Evolutionary conservation across 2,329 filamentous ascomycete genomes (phyloP).

Genomic region (Endoconidiophora polonica): DNA sequence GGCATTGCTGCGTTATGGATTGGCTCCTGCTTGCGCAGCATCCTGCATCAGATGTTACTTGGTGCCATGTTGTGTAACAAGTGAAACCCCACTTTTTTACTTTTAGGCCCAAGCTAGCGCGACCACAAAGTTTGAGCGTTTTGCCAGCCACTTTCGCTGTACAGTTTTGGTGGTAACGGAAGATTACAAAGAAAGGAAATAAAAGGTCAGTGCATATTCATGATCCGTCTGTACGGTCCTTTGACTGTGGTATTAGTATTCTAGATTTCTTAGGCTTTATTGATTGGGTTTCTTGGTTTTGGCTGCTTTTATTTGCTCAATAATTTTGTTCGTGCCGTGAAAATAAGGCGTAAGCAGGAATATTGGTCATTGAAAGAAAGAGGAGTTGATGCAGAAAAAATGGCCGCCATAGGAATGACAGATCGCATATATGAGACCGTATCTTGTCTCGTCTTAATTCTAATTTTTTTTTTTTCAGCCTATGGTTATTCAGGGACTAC

Average conservation of each 20-base stretch:
- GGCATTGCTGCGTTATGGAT: background rate
- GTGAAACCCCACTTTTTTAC: background rate
- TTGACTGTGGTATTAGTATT: too few relatives aligned
- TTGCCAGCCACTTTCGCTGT: background rate
- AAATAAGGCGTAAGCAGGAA: background rate
- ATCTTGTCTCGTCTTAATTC: too few relatives aligned
- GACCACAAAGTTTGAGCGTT: constrained; percentile 1
- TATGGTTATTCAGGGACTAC: too few relatives aligned
- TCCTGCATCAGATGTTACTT: constrained; percentile 4
- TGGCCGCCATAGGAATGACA: too few relatives aligned
- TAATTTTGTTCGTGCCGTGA: background rate
- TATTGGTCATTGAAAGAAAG: background rate
- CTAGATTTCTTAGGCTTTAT: background rate
- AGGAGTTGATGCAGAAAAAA: background rate
- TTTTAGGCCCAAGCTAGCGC: constrained; percentile 7
- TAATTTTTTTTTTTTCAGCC: too few relatives aligned
- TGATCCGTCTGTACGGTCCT: too few relatives aligned
- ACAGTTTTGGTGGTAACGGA: too few relatives aligned
- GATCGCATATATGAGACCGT: too few relatives aligned
- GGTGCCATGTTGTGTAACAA: constrained; percentile 9
- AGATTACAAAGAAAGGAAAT: too few relatives aligned
- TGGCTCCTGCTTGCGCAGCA: background rate
- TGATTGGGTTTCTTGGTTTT: background rate
- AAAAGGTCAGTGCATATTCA: too few relatives aligned
- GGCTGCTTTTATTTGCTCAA: background rate